These are phyloP conservation scores for Breviolum minutum DNA, from an alignment of 73 alveolate species.

Conservation along the genomic window DNA sequence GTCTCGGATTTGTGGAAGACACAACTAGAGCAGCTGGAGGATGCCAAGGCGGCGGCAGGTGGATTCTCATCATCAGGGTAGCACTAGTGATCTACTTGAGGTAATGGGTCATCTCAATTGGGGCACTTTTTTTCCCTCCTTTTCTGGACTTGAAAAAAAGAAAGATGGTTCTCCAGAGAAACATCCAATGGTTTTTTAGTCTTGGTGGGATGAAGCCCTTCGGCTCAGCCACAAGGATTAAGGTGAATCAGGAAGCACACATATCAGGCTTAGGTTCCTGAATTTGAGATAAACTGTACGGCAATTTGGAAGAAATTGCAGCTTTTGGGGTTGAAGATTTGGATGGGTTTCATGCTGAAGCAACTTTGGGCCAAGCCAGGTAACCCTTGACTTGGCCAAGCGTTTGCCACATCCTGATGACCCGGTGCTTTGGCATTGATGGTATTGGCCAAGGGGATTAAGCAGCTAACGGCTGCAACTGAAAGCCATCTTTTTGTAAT, in stretches of 20 bases:
- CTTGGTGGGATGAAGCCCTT: too few relatives aligned
- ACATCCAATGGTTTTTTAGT: too few relatives aligned
- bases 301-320: too few relatives aligned
- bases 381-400: conserved; percentile 38
- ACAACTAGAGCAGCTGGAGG: conserved; percentile 17
- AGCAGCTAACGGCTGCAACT: neutral
- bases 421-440: conserved; percentile 16
- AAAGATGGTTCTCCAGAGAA: too few relatives aligned
- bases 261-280: neutral
- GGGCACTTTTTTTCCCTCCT: too few relatives aligned
- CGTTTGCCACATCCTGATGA: conserved; percentile 52
- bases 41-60: conserved; percentile 1
- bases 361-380: neutral
- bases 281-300: too few relatives aligned
- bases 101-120: too few relatives aligned
- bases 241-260: neutral
- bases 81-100: too few relatives aligned
- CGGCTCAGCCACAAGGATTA: too few relatives aligned
- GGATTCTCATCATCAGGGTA: neutral
- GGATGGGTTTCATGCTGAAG: neutral
- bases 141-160: too few relatives aligned
- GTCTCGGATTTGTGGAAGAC: conserved; percentile 2
- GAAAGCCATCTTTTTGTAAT: too few relatives aligned
- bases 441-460: neutral
- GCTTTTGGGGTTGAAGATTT: too few relatives aligned